Evolutionary conservation across 495 filamentous ascomycete genomes (phyloP), one percentile per base, ranked within the genome.

Genomic region (Stereocaulon alpinum): DNA sequence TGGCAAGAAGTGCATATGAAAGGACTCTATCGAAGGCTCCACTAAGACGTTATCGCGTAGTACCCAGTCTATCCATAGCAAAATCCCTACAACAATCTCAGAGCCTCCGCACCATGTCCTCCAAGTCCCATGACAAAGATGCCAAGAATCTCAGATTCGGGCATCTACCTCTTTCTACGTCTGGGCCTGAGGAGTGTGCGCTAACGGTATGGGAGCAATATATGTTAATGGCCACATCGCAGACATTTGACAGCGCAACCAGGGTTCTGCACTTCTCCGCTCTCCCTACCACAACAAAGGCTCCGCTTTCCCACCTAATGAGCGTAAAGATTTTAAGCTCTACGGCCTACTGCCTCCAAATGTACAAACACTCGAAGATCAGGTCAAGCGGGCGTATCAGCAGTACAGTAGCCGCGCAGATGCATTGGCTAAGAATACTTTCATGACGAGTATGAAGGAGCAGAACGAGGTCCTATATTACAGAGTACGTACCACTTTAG

Each of bases 401-500:
- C 90, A 95, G 68, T 95, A 92, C 67, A 70, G 67, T 42, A 80
- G 74, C 18, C 73, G 80, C 9, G 59, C 68, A 0, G 76, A 83
- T 69, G 80, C 85, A 61, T 69, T 92, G 47, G 84, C 82, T 15
- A 88, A 88, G 72, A 90, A 93, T 63, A 91, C 87, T 0, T 95
- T 88, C 68, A 84, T 89, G 80, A 82, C 83, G 18, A 83, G 83
- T 65, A 77, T 95, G 77, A 83, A 86, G 67, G 81, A 87, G 56
- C 90, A 95, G 70, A 95, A 91, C 73, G 77, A 85, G 52, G 87
- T 90, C 7, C 70, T 92, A 10, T 91, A 84, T 64, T 92, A 85
- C 64, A 82, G 74, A 67, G 85, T 86, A 66, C 22, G 30, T 1
- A 24, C 37, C 17, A 42, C 40, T 3, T n/a, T 22, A 27, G 24